phyloP scores from a whole-genome alignment of 2,329 filamentous ascomycete species.

The Grosmannia penicillata region DNA sequence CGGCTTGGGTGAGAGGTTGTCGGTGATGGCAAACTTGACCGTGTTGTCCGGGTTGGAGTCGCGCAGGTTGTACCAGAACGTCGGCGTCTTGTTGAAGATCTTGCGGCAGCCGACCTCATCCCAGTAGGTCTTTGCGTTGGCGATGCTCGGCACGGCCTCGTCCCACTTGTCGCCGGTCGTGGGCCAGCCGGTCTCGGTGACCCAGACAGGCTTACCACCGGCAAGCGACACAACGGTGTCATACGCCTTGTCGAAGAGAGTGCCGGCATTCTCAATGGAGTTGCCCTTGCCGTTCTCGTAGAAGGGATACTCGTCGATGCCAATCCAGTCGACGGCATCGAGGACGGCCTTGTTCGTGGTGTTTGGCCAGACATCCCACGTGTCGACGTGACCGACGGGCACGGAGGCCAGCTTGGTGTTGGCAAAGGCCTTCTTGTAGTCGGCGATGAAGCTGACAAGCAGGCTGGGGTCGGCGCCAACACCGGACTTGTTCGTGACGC shows the following conservation, averaged over 20 bases:
- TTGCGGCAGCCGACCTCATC: conserved; percentile 42
- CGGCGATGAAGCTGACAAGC: conserved; percentile 50
- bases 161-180: conserved; percentile 36
- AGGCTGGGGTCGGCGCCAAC: conserved; percentile 42
- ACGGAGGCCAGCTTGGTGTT: conserved; percentile 24
- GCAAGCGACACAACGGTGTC: conserved; percentile 28
- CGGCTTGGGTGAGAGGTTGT: conserved; percentile 34
- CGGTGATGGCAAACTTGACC: conserved; percentile 42
- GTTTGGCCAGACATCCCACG: conserved; percentile 50
- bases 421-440: conserved; percentile 44
- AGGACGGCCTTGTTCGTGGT: conserved; percentile 43
- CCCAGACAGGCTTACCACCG: conserved; percentile 11
- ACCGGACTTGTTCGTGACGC: conserved; percentile 46
- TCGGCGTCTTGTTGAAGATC: conserved; percentile 38
- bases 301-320: conserved; percentile 52
- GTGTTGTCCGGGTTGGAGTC: conserved; percentile 46
- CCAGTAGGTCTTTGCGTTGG: conserved; percentile 52
- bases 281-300: conserved; percentile 44
- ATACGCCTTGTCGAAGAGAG: conserved; percentile 38
- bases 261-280: conserved; percentile 36
- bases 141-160: conserved; percentile 35
- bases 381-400: conserved; percentile 53
- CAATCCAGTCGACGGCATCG: conserved; percentile 48
- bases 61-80: conserved; percentile 48
- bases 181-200: conserved; percentile 35